These are phyloP conservation scores for Hypoxylon sp. DNA, from an alignment of 2,329 filamentous ascomycete species.

Conservation along the genomic window DNA sequence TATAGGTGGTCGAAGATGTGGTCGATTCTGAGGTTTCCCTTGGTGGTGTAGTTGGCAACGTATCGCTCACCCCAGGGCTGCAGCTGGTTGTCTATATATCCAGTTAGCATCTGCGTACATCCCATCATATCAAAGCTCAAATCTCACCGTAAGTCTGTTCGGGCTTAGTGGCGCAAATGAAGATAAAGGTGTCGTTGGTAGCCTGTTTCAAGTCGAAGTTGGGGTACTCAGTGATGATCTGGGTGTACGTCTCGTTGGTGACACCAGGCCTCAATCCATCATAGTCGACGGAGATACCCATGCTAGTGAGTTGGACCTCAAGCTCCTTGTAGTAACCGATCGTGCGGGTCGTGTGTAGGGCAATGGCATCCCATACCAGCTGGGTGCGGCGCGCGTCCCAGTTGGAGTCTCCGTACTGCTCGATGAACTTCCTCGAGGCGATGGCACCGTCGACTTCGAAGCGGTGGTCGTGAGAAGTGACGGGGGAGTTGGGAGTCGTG, in stretches of 20 bases:
- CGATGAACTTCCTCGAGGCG: constrained; percentile 46
- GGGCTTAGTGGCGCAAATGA: constrained; percentile 45
- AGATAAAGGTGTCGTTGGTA: constrained; percentile 48
- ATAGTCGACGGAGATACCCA: constrained; percentile 48
- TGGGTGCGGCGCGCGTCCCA: constrained; percentile 45
- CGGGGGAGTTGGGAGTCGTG: constrained; percentile 43
- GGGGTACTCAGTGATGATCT: constrained; percentile 39
- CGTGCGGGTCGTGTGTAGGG: constrained; percentile 49
- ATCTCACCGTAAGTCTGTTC: constrained; percentile 43
- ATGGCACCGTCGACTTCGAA: constrained; percentile 53
- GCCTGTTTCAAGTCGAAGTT: constrained; percentile 42
- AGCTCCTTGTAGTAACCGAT: constrained; percentile 48
- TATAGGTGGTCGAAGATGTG: constrained; percentile 40
- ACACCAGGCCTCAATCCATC: constrained; percentile 35
- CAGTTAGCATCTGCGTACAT: constrained; percentile 19
- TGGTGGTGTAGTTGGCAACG: constrained; percentile 35
- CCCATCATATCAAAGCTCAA: no score
- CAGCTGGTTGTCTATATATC: constrained; percentile 33
- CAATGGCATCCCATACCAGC: constrained; percentile 48
- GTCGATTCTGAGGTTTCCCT: constrained; percentile 39
- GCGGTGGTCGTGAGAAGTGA: constrained; percentile 45
- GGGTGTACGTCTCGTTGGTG: constrained; percentile 41
- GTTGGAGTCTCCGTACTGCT: constrained; percentile 41
- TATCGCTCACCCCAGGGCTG: constrained; percentile 44
- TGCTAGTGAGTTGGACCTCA: constrained; percentile 44